These are phyloP conservation scores for Penicillium capsulatum DNA, from an alignment of 2,329 filamentous ascomycete species.

Conservation along the genomic window DNA sequence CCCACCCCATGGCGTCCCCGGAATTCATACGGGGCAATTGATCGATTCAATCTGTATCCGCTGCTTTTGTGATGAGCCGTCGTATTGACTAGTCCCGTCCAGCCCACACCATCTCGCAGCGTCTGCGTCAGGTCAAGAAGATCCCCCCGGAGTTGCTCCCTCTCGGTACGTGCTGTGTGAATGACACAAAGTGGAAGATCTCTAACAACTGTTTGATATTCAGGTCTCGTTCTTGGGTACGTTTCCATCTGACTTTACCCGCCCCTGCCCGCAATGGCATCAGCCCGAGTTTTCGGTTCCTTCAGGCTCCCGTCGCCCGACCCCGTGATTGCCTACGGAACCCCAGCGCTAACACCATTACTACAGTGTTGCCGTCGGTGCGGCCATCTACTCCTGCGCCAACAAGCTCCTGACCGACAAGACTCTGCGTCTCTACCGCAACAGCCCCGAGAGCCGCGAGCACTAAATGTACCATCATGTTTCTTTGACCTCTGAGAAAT, in stretches of 20 bases:
- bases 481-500: conserved; percentile 30
- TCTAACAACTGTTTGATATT: conserved; percentile 26
- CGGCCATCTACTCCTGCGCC: conserved; percentile 74
- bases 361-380: conserved; percentile 62
- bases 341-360: conserved; percentile 18
- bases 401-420: conserved; percentile 86
- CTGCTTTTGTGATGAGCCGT: background rate
- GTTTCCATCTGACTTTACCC: conserved; percentile 35
- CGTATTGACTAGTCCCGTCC: conserved; percentile 25
- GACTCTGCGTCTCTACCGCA: conserved; percentile 80
- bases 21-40: background rate
- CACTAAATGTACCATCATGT: conserved; percentile 38
- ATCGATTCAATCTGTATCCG: background rate
- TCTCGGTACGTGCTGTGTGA: conserved; percentile 63
- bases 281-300: conserved; percentile 14
- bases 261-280: conserved; percentile 10
- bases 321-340: conserved; percentile 1
- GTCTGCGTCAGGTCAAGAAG: conserved; percentile 80
- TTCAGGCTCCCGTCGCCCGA: conserved; percentile 17
- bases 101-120: conserved; percentile 97
- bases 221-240: conserved; percentile 82
- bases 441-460: conserved; percentile 49
- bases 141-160: conserved; percentile 92
- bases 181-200: conserved; percentile 7
- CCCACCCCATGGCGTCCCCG: conserved; percentile 4